phyloP scores from a whole-genome alignment of 2,329 filamentous ascomycete species.

The Macroventuria anomochaeta region DNA sequence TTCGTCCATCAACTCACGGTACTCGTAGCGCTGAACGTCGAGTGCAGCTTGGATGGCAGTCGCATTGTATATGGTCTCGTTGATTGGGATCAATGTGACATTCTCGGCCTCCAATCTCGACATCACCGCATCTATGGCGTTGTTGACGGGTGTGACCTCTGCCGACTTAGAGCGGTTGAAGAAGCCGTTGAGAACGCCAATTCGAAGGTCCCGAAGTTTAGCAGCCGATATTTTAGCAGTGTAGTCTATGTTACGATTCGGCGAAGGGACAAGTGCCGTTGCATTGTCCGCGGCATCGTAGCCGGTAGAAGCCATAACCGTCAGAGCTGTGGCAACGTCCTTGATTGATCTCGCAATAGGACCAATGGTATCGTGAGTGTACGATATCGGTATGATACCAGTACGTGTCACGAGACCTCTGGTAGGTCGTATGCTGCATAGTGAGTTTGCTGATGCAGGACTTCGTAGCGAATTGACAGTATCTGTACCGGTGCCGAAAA shows the following conservation, averaged over 20 bases:
- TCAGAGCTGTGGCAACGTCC: conserved; percentile 60
- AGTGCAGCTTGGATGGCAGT: conserved; percentile 55
- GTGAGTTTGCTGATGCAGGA: conserved; percentile 66
- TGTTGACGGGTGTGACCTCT: conserved; percentile 66
- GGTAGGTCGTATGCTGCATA: conserved; percentile 67
- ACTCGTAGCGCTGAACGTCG: conserved; percentile 69
- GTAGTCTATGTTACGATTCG: conserved; percentile 56
- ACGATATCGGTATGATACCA: conserved; percentile 63
- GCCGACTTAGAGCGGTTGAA: conserved; percentile 60
- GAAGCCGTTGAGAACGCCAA: conserved; percentile 63
- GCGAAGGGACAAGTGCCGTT: conserved; percentile 57
- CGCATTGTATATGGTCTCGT: conserved; percentile 59
- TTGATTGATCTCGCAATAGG: conserved; percentile 60
- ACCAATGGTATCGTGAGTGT: conserved; percentile 63
- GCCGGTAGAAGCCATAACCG: conserved; percentile 60
- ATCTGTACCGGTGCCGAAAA: conserved; percentile 66
- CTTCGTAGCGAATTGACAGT: conserved; percentile 67
- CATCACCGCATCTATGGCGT: conserved; percentile 58
- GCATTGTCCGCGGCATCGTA: conserved; percentile 61
- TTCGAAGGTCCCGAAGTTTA: conserved; percentile 50
- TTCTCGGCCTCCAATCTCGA: conserved; percentile 55
- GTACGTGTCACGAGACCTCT: conserved; percentile 58
- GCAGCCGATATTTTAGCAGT: conserved; percentile 46
- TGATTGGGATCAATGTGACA: conserved; percentile 59
- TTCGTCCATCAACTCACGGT: conserved; percentile 60